phyloP scores from a whole-genome alignment of 73 alveolate species.

The Paraurostyla sp. region DNA sequence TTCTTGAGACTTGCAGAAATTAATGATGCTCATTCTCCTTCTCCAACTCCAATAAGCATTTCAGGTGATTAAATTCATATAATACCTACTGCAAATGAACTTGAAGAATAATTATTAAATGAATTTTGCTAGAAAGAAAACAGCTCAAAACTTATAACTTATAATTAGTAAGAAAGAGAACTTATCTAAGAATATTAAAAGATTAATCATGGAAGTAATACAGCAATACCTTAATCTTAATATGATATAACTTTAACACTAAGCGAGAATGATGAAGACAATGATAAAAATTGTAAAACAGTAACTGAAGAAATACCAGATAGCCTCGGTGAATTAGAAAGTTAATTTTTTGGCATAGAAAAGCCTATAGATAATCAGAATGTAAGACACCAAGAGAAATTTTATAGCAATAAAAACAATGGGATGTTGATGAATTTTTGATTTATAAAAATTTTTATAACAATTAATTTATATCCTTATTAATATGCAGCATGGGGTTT shows the following conservation, averaged over 20 bases:
- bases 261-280: constrained; percentile 21
- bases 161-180: not conserved
- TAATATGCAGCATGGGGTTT: too few relatives aligned
- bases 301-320: too few relatives aligned
- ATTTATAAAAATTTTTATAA: too few relatives aligned
- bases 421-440: too few relatives aligned
- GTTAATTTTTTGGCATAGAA: too few relatives aligned
- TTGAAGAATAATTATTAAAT: not conserved
- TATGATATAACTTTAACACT: not conserved
- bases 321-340: too few relatives aligned
- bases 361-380: too few relatives aligned
- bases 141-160: not conserved
- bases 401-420: too few relatives aligned
- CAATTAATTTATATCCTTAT: too few relatives aligned
- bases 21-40: not conserved
- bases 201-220: not conserved
- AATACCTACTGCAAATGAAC: not conserved
- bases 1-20: not conserved
- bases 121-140: not conserved
- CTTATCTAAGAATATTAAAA: not conserved
- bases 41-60: not conserved
- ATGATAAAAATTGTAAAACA: too few relatives aligned
- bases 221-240: not conserved
- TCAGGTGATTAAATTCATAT: constrained; percentile 25
- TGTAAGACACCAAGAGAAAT: too few relatives aligned